phyloP scores from a whole-genome alignment of 148 eudicot genomes.

The Camellia sinensis region DNA sequence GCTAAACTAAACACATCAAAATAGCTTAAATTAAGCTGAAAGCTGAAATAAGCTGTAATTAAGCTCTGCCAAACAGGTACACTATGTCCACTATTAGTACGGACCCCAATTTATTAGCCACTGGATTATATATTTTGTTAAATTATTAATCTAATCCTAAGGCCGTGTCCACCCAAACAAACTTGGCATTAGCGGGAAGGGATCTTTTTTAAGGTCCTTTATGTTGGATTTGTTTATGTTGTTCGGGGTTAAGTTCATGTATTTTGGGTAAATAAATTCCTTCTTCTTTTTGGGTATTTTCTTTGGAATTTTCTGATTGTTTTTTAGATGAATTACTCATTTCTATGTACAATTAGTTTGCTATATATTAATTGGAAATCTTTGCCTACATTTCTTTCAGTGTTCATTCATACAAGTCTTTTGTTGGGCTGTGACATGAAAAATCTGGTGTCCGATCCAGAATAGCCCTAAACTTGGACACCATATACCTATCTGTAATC shows the following conservation, averaged over 20 bases:
- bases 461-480: no score
- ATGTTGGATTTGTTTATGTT: background rate
- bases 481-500: no score
- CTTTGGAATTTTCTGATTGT: background rate
- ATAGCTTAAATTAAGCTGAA: no score
- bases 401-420: background rate
- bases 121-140: no score
- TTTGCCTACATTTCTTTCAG: background rate
- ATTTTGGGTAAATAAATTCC: background rate
- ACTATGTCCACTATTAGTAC: no score
- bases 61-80: no score
- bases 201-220: background rate
- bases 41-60: no score
- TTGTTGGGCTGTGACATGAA: background rate
- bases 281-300: background rate
- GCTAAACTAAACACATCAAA: no score
- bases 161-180: no score
- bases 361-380: background rate
- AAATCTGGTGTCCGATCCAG: background rate
- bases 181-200: no score
- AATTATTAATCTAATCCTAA: no score
- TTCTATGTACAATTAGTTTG: background rate
- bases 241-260: background rate
- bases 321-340: background rate
- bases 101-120: no score